These are phyloP conservation scores for Monosporozyma aerobia DNA, from an alignment of 805 yeast species.

Conservation along the genomic window DNA sequence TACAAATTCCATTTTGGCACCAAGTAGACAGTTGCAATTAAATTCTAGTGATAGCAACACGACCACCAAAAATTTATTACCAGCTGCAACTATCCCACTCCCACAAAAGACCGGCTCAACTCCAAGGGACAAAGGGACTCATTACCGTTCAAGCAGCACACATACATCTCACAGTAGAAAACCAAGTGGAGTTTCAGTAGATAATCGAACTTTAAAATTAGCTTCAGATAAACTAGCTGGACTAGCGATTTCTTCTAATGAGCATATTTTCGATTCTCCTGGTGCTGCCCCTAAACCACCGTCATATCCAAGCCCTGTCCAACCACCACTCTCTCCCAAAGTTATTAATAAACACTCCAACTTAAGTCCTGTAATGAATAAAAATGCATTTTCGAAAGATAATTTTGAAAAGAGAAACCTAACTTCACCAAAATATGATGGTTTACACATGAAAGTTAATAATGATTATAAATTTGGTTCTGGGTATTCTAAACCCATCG, in stretches of 20 bases:
- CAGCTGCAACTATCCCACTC: slow-evolving; percentile 3
- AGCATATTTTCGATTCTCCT: slow-evolving; percentile 45
- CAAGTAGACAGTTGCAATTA: neutral
- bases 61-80: neutral
- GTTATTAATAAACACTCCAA: neutral
- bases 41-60: neutral
- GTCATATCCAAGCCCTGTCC: slow-evolving; percentile 34
- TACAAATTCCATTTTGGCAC: neutral
- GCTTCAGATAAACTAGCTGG: slow-evolving; percentile 6
- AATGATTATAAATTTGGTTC: neutral
- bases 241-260: slow-evolving; percentile 8
- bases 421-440: neutral
- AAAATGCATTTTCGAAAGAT: neutral
- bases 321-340: slow-evolving; percentile 10
- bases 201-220: neutral
- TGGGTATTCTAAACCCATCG: neutral
- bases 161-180: neutral
- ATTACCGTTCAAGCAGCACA: neutral
- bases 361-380: neutral
- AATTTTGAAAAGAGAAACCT: neutral
- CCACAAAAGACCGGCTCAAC: neutral
- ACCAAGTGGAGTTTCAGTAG: neutral
- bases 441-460: neutral
- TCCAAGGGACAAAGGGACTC: neutral
- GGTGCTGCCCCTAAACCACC: slow-evolving; percentile 68